These are phyloP conservation scores for Xylaria hypoxylon DNA, from an alignment of 2,329 filamentous ascomycete species.

Conservation along the genomic window DNA sequence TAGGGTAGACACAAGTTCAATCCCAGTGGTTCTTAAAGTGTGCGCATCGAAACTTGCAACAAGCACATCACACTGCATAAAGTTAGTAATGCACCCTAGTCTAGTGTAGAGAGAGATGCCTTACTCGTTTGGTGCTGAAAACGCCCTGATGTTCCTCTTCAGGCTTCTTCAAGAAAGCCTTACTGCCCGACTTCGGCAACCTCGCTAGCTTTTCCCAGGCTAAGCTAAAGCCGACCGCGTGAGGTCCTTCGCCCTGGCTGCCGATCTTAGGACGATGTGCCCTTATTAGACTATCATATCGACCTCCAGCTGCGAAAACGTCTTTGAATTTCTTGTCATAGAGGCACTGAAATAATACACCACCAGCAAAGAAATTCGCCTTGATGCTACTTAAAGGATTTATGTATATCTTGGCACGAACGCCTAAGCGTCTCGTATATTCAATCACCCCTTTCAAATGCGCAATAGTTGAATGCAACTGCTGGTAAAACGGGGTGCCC, in stretches of 20 bases:
- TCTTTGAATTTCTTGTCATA: constrained; percentile 86
- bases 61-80: constrained; percentile 80
- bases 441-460: constrained; percentile 83
- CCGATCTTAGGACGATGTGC: constrained; percentile 80
- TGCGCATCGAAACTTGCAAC: constrained; percentile 87
- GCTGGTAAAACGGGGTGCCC: constrained; percentile 75
- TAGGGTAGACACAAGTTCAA: constrained; percentile 81
- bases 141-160: constrained; percentile 71
- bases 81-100: constrained; percentile 33
- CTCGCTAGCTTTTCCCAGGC: constrained; percentile 85
- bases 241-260: constrained; percentile 71
- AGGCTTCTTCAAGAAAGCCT: constrained; percentile 74
- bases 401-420: constrained; percentile 83
- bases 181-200: constrained; percentile 67
- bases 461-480: constrained; percentile 79
- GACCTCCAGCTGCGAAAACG: constrained; percentile 91
- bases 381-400: constrained; percentile 89
- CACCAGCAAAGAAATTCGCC: constrained; percentile 88
- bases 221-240: constrained; percentile 92
- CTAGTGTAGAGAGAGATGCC: constrained; percentile 46
- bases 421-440: constrained; percentile 79
- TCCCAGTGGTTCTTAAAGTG: constrained; percentile 78
- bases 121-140: constrained; percentile 73
- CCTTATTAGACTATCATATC: constrained; percentile 90
- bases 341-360: constrained; percentile 89